Evolutionary conservation across 129 eudicot genomes (phyloP).

Genomic region (Lonicera japonica): DNA sequence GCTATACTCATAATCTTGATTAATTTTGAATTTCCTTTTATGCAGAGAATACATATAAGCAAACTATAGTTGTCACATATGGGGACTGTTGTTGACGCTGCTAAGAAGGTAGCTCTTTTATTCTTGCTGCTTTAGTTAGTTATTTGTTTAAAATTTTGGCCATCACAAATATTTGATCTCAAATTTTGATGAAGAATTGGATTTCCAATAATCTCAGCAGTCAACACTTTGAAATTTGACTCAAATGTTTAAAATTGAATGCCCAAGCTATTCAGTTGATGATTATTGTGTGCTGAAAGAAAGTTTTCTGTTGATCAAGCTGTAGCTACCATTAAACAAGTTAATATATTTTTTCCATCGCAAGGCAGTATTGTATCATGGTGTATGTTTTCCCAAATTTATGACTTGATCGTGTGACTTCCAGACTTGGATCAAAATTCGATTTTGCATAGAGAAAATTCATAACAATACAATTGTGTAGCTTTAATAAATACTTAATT

Average conservation of each 20-base stretch:
- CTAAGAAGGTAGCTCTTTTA: constrained; percentile 38
- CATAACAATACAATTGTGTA: too few relatives aligned
- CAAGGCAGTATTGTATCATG: too few relatives aligned
- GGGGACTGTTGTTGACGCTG: constrained; percentile 52
- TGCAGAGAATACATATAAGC: not conserved
- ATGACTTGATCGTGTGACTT: too few relatives aligned
- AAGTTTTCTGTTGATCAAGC: too few relatives aligned
- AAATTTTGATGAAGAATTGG: not conserved
- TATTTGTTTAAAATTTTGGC: not conserved
- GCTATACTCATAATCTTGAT: not conserved
- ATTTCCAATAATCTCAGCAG: not conserved
- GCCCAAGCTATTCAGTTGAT: not conserved
- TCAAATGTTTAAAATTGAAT: not conserved
- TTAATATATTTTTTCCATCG: too few relatives aligned
- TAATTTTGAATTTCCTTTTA: not conserved
- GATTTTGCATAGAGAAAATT: too few relatives aligned
- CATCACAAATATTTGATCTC: not conserved
- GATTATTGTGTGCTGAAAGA: too few relatives aligned
- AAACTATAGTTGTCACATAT: constrained; percentile 1
- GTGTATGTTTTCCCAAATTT: too few relatives aligned
- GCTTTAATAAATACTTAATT: too few relatives aligned
- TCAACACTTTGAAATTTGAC: not conserved
- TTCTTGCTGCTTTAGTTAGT: not conserved
- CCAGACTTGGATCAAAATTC: too few relatives aligned
- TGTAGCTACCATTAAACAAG: too few relatives aligned